Base-by-base conservation (phyloP, 495 filamentous ascomycete genomes). In the Penicillium cosmopolitanum region DNA sequence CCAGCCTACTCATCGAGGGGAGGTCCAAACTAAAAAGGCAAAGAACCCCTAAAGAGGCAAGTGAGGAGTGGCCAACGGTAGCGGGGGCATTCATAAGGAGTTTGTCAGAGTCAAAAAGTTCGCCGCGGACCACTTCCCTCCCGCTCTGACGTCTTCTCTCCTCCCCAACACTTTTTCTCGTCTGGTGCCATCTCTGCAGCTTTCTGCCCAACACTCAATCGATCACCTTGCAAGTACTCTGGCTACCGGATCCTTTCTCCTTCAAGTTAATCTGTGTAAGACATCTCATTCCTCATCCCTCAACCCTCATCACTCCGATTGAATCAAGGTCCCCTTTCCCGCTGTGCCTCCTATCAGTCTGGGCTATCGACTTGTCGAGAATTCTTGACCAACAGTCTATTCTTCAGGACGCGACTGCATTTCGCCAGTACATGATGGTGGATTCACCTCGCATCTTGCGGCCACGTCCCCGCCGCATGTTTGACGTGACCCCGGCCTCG, bases 391-490 rank as follows among this genome's bases (percentile, higher is more conserved):
- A 31, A 31, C 8, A 31, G 1, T n/a, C 16, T 7, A n/a, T 7
- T 46, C 43, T 12, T 1, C 16, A 21, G 9, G 8, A 31, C 46
- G 46, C 19, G 46, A 23, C 21, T 48, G 6, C 8, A 16, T 44
- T 44, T 44, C 46, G 28, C 57, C 42, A 40, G 33, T 43, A 55
- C 60, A 64, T 50, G 38, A 81, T 81, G 78, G 62, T 73, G 57
- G 77, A 81, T 60, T 72, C 79, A 53, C 79, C 79, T 66, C 82
- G 80, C 48, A 77, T 93, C 65, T 72, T 88, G 56, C 85, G 87
- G 25, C 91, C 92, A 4, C 84, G 87, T 58, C 91, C 92, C 44
- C 85, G 89, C 51, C 87, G 92, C 35, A 81, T 87, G 50, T 96
- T 92, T 73, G 84, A 90, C 21, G 69, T 89, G 47, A 78, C 80